Evolutionary conservation across 2,329 filamentous ascomycete species (phyloP), one percentile per base, ranked within the genome.

Genomic region (Metarhizium anisopliae): DNA sequence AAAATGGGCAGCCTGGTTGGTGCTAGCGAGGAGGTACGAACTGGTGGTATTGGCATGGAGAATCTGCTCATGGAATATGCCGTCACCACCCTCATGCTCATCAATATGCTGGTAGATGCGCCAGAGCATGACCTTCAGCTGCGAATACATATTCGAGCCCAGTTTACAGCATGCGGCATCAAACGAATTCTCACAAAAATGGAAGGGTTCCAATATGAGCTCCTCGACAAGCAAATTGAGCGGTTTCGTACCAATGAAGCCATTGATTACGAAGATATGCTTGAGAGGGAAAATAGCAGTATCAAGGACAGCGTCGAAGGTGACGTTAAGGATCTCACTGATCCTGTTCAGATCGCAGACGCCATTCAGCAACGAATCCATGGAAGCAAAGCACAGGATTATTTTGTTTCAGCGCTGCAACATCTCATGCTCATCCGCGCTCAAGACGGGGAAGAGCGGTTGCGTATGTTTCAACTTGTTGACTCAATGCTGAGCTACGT

Each of bases 401-500:
- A 97, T 75, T 99, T 97, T 70, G 77, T 96, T 35, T 96, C 93
- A 50, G 90, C 93, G 20, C 83, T 99, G 72, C 94, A 99, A 69
- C 94, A 99, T 75, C 80, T 99, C 69, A 80, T 99, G 63, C 81
- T 99, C 49, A 95, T 97, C 61, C 84, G 91, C 56, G 89, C 96
- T 66, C 94, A 91, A 61, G 90, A 95, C 64, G 87, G 88, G 51
- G 94, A 97, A 68, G 94, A 99, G 71, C 85, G 91, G 14, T 74
- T 96, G 59, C 86, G 90, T 51, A 94, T 96, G 87, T 99, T 97
- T 74, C 94, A 97, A 75, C 83, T 99, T 32, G 92, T 97, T 32
- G 94, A 99, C 72, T 87, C 90, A n/a, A 97, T 97, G 91, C 84
- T 99, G 61, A 96, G 91, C 72, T 97, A 97, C 71, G 93, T 99